A percentile compares a stretch with the other conserved stretches of the same genome.
These are phyloP conservation scores for Candida sanyaensis DNA, from an alignment of 1,139 yeast species.

Conservation along the genomic window DNA sequence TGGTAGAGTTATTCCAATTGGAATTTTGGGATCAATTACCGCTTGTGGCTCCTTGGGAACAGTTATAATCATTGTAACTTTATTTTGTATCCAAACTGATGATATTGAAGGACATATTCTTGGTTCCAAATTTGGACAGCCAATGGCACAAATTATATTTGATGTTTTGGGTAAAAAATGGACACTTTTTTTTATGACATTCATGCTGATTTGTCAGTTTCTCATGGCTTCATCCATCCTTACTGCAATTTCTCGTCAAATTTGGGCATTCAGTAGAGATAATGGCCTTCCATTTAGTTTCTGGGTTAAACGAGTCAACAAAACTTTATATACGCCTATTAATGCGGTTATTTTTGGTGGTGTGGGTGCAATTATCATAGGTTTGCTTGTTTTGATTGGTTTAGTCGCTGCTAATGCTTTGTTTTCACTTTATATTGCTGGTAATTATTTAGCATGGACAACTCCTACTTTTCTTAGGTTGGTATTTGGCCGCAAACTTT, in stretches of 20 bases:
- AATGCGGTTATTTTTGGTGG: constrained; percentile 56
- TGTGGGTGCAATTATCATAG: constrained; percentile 42
- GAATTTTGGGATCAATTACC: constrained; percentile 49
- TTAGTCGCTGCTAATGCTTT: constrained; percentile 58
- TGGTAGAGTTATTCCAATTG: constrained; percentile 64
- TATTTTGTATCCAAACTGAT: constrained; percentile 53
- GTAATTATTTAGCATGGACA: constrained; percentile 36
- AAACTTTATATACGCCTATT: constrained; percentile 42
- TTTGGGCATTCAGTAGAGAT: constrained; percentile 40
- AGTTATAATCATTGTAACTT: constrained; percentile 52
- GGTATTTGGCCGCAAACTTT: constrained; percentile 42
- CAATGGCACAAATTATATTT: constrained; percentile 64
- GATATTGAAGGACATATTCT: constrained; percentile 46
- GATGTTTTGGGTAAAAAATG: constrained; percentile 68
- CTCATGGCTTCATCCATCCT: constrained; percentile 56
- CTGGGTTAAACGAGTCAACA: constrained; percentile 49
- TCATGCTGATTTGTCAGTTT: constrained; percentile 61
- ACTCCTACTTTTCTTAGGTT: constrained; percentile 28
- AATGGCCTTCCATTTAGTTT: constrained; percentile 44
- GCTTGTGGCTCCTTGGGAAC: constrained; percentile 65
- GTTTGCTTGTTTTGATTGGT: constrained; percentile 57
- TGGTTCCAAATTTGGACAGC: constrained; percentile 49
- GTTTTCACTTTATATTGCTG: constrained; percentile 60
- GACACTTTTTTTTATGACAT: constrained; percentile 64
- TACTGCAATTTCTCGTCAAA: constrained; percentile 38